These are phyloP conservation scores for Suillus placidus DNA, from an alignment of 768 basidiomycete genomes.

Conservation along the genomic window DNA sequence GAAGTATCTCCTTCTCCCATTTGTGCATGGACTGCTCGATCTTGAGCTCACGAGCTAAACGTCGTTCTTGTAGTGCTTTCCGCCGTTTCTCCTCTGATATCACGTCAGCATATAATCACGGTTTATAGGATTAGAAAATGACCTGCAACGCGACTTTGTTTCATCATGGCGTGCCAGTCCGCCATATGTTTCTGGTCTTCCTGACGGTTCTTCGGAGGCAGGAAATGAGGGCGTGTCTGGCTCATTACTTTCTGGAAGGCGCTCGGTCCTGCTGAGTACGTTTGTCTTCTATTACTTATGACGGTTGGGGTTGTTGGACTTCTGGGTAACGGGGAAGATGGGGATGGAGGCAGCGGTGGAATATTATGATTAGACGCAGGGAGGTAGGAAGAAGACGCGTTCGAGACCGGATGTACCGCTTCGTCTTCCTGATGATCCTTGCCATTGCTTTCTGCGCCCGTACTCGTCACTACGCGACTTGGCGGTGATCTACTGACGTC, in stretches of 20 bases:
- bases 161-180: slow-evolving; percentile 90
- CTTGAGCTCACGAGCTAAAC: slow-evolving; percentile 61
- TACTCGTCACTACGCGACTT: slow-evolving; percentile 31
- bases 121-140: slow-evolving; percentile 24
- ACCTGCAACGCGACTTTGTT: slow-evolving; percentile 75
- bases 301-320: slow-evolving; percentile 18
- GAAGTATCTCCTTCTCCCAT: slow-evolving; percentile 81
- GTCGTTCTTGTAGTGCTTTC: slow-evolving; percentile 62
- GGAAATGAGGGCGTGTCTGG: slow-evolving; percentile 78
- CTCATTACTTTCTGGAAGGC: slow-evolving; percentile 78
- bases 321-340: slow-evolving; percentile 32
- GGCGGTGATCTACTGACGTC: slow-evolving; percentile 42
- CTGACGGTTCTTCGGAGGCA: slow-evolving; percentile 79
- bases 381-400: neutral
- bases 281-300: slow-evolving; percentile 42
- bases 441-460: neutral
- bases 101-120: slow-evolving; percentile 7
- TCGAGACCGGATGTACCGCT: neutral
- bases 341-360: slow-evolving; percentile 30
- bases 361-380: slow-evolving; percentile 17
- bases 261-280: slow-evolving; percentile 67
- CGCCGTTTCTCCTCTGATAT: slow-evolving; percentile 69
- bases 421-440: neutral
- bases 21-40: slow-evolving; percentile 69
- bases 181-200: slow-evolving; percentile 86